Percentiles rank a stretch among this genome's conserved stretches.
Evolutionary conservation across 2,329 filamentous ascomycete species (phyloP).

Genomic region (Phaeosphaeriaceae sp.): DNA sequence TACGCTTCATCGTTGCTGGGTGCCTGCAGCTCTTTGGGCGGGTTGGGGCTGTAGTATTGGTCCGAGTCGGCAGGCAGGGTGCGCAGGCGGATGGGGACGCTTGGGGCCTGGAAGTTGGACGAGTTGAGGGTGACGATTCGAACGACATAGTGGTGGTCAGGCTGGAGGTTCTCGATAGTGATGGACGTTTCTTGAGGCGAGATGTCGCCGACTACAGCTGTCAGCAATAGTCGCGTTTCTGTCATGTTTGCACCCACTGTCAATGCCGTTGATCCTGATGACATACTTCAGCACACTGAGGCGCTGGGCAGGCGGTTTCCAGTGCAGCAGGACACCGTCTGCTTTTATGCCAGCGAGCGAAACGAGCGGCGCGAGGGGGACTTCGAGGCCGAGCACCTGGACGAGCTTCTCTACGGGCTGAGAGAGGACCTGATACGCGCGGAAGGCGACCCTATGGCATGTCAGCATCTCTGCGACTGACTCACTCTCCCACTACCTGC

Average conservation of each 20-base stretch:
- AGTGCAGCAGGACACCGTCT: conserved; percentile 87
- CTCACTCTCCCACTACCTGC: conserved; percentile 1
- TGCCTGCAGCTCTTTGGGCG: conserved; percentile 53
- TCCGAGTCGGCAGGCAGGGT: conserved; percentile 61
- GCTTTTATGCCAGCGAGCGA: conserved; percentile 88
- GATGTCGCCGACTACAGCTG: conserved; percentile 77
- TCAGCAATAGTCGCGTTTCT: conserved; percentile 13
- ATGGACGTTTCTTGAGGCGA: conserved; percentile 84
- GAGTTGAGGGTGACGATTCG: conserved; percentile 90
- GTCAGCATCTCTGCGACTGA: neutral
- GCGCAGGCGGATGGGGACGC: conserved; percentile 81
- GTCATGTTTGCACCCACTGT: conserved; percentile 64
- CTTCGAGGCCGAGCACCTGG: conserved; percentile 89
- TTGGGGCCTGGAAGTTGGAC: conserved; percentile 91
- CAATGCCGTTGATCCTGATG: conserved; percentile 91
- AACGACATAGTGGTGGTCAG: conserved; percentile 90
- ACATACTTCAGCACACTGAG: conserved; percentile 82
- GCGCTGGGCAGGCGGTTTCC: conserved; percentile 76
- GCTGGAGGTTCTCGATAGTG: conserved; percentile 84
- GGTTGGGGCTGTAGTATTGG: conserved; percentile 59
- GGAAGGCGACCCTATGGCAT: conserved; percentile 75
- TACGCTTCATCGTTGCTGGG: conserved; percentile 51
- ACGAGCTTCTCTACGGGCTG: conserved; percentile 92
- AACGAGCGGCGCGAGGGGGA: conserved; percentile 86
- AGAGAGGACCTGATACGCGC: conserved; percentile 86